phyloP scores from a whole-genome alignment of 352 stramenopile species.

The Phytophthora capsici region DNA sequence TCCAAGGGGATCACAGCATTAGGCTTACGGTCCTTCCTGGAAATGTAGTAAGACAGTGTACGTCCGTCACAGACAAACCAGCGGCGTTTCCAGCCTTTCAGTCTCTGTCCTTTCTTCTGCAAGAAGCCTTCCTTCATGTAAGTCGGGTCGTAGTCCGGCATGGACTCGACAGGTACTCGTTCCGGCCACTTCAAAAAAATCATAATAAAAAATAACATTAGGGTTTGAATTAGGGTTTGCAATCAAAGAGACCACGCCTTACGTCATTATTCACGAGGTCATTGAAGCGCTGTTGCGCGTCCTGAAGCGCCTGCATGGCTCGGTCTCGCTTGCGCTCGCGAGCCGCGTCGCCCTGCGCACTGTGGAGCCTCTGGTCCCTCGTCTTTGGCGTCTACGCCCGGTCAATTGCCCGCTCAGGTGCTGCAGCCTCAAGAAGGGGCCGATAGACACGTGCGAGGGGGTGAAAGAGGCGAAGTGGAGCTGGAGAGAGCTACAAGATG shows the following conservation, averaged over 20 bases:
- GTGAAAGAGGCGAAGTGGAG: constrained; percentile 36
- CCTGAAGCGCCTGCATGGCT: constrained; percentile 76
- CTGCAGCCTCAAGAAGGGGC: neutral
- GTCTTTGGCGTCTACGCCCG: constrained; percentile 29
- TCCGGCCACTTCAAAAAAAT: constrained; percentile 50
- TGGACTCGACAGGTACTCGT: constrained; percentile 59
- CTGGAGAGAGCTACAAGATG: constrained; percentile 1
- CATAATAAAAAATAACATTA: constrained; percentile 7
- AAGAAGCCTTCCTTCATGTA: constrained; percentile 87
- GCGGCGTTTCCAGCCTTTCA: constrained; percentile 85
- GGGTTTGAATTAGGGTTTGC: constrained; percentile 8
- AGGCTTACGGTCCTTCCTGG: constrained; percentile 77
- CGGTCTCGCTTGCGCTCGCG: constrained; percentile 59
- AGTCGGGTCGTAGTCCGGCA: constrained; percentile 58
- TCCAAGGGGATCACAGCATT: constrained; percentile 85
- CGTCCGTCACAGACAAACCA: constrained; percentile 89
- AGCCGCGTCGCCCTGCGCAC: constrained; percentile 27
- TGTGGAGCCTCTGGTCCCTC: constrained; percentile 29
- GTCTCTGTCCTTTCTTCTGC: constrained; percentile 84
- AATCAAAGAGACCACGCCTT: constrained; percentile 15
- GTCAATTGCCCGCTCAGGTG: neutral
- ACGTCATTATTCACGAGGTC: constrained; percentile 80
- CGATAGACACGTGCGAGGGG: constrained; percentile 15
- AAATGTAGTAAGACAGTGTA: constrained; percentile 86
- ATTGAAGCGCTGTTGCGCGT: constrained; percentile 81